Evolutionary conservation across 345 rosid species (phyloP).

Genomic region (Pugionium cornutum): DNA sequence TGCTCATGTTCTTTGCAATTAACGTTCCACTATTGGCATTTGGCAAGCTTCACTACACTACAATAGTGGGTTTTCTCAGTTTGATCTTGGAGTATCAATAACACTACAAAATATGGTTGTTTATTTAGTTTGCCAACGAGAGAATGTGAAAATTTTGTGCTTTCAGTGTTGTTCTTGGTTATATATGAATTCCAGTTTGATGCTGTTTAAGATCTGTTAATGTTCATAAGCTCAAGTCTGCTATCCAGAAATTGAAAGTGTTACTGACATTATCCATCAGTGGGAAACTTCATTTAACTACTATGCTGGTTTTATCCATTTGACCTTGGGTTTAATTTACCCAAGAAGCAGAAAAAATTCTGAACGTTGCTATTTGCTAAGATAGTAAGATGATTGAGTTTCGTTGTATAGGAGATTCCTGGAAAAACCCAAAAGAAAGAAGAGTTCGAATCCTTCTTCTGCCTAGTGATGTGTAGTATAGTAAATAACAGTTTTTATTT

Average conservation of each 20-base stretch:
- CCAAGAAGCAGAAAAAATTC: constrained; percentile 5
- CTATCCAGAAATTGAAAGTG: too few species aligned
- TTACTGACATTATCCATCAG: too few species aligned
- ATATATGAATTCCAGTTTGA: not conserved
- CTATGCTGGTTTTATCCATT: too few species aligned
- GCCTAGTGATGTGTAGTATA: constrained; percentile 25
- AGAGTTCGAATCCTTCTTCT: constrained; percentile 8
- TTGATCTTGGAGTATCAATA: not conserved
- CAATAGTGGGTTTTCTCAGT: not conserved
- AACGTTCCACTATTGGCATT: too few species aligned
- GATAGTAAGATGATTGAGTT: constrained; percentile 18
- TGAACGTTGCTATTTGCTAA: not conserved
- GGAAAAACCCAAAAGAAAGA: constrained; percentile 23
- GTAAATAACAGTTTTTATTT: constrained; percentile 22
- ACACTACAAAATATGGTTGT: not conserved
- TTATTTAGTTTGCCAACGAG: not conserved
- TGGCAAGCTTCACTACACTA: not conserved
- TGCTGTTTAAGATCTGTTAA: not conserved
- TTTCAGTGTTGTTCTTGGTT: not conserved
- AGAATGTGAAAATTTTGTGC: not conserved
- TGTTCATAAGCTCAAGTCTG: not conserved
- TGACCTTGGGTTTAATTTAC: too few species aligned
- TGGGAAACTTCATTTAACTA: too few species aligned
- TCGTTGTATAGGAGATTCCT: constrained; percentile 29
- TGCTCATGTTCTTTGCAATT: too few species aligned